A percentile compares a stretch with the other conserved stretches of the same genome.
phyloP scores from a whole-genome alignment of 495 filamentous ascomycete genomes.

The Amphirosellinia nigrospora region DNA sequence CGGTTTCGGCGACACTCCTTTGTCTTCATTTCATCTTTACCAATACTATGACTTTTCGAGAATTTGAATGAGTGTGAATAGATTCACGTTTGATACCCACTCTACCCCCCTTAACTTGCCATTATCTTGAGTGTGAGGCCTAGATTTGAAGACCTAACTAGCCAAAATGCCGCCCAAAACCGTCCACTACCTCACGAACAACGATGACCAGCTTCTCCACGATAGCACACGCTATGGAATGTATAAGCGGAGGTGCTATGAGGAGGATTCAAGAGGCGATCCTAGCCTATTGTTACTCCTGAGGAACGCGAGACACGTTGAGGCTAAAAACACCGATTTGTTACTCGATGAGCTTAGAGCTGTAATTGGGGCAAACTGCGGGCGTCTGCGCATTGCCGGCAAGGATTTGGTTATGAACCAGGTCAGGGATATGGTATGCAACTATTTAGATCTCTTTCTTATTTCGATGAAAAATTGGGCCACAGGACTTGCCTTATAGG shows the following conservation, averaged over 20 bases:
- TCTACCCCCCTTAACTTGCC: too few relatives aligned
- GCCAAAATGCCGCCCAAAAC: not conserved
- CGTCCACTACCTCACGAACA: not conserved
- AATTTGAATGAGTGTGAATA: not conserved
- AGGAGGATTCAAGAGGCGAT: too few relatives aligned
- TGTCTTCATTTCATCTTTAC: not conserved
- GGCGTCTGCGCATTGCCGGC: not conserved
- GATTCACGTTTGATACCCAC: too few relatives aligned
- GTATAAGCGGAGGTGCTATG: not conserved
- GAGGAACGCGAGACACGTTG: not conserved
- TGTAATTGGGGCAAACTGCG: not conserved
- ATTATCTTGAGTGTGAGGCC: not conserved
- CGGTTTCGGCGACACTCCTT: not conserved
- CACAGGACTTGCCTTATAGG: not conserved
- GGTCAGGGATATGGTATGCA: not conserved
- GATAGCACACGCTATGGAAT: not conserved
- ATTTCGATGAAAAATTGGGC: not conserved
- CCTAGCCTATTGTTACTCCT: not conserved
- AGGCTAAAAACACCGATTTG: not conserved
- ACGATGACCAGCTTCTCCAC: not conserved
- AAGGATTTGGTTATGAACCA: not conserved
- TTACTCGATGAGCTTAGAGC: not conserved
- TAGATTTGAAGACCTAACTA: not conserved
- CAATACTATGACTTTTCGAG: not conserved
- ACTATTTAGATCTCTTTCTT: not conserved